These are phyloP conservation scores for Aegilops umbellulata DNA, from an alignment of 176 grass and related monocot genomes.

Conservation along the genomic window DNA sequence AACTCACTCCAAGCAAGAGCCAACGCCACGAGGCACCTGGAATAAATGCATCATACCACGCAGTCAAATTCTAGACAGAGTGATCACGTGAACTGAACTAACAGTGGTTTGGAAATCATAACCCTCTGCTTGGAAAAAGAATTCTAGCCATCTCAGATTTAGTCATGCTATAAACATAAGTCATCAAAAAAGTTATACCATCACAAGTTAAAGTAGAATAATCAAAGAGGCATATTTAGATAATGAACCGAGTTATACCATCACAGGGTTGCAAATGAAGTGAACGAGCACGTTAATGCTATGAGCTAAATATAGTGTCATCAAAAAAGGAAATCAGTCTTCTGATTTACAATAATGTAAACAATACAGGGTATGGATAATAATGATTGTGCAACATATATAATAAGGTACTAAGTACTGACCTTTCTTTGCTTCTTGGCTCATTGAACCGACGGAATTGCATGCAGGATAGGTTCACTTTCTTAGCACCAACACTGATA, in stretches of 20 bases:
- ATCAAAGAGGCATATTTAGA: neutral
- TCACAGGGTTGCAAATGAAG: neutral
- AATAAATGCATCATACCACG: neutral
- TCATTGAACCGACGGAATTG: no score
- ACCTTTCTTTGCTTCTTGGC: neutral
- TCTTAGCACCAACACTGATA: no score
- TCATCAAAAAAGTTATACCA: no score
- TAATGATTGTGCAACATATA: neutral
- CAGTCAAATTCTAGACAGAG: neutral
- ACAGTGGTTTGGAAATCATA: neutral
- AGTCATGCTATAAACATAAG: slow-evolving; percentile 2
- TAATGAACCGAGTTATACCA: neutral
- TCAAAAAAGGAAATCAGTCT: no score
- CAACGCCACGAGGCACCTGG: slow-evolving; percentile 60
- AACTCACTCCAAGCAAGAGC: slow-evolving; percentile 62
- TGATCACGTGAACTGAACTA: neutral
- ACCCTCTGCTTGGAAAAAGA: neutral
- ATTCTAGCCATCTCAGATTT: neutral
- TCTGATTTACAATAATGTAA: no score
- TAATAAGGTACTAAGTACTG: neutral
- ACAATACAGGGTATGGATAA: no score
- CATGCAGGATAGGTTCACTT: no score
- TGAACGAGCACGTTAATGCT: neutral
- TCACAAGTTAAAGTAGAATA: slow-evolving; percentile 9
- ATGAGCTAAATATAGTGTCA: no score